Evolutionary conservation across 331 rosid genomes (phyloP).

Genomic region (Rosa hybrid): DNA sequence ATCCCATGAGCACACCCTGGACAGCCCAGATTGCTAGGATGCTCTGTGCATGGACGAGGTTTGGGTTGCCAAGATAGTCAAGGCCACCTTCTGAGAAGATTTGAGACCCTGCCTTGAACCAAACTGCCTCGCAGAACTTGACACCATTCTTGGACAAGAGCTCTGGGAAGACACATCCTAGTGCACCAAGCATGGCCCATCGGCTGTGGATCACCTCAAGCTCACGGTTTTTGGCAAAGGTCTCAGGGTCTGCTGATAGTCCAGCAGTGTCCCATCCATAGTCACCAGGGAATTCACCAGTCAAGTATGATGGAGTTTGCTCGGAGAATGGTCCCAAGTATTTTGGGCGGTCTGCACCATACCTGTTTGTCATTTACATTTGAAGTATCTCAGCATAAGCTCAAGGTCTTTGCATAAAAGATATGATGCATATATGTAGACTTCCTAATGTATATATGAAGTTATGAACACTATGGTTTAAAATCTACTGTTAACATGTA

Average conservation of each 20-base stretch:
- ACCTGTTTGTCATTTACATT: neutral
- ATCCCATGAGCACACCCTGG: neutral
- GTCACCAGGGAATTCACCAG: neutral
- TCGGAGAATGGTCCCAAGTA: slow-evolving; percentile 3
- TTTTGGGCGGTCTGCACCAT: neutral
- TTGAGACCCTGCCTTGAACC: neutral
- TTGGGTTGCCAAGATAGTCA: neutral
- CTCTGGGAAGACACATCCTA: neutral
- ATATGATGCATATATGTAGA: too few species aligned
- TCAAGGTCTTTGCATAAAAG: too few species aligned
- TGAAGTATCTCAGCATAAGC: too few species aligned
- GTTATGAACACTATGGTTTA: too few species aligned
- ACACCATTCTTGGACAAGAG: neutral
- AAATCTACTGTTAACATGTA: too few species aligned
- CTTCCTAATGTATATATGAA: too few species aligned
- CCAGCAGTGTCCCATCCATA: neutral
- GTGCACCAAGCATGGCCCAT: neutral
- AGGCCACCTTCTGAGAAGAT: neutral
- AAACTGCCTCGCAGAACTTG: neutral
- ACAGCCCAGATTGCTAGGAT: neutral
- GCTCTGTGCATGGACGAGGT: neutral
- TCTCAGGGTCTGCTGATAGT: neutral
- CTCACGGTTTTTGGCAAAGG: neutral
- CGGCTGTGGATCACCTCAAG: slow-evolving; percentile 2
- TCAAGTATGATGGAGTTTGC: neutral